phyloP scores from a whole-genome alignment of 768 basidiomycete genomes.

The Podaxis sp. region DNA sequence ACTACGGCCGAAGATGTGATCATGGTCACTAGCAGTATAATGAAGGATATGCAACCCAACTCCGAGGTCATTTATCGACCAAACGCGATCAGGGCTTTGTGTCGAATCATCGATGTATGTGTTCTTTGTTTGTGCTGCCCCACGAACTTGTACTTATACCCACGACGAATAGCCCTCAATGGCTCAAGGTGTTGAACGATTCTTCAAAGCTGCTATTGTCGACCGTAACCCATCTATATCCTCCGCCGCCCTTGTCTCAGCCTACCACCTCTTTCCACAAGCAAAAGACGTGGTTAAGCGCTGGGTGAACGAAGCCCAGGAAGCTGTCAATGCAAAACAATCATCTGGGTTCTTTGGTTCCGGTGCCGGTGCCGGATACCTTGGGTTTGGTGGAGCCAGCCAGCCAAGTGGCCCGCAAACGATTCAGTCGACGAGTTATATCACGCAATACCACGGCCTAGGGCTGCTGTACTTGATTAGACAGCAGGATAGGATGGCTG shows the following conservation, averaged over 20 bases:
- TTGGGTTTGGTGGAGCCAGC: constrained; percentile 63
- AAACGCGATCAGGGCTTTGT: constrained; percentile 94
- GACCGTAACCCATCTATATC: constrained; percentile 95
- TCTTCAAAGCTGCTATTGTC: constrained; percentile 99
- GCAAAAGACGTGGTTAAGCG: constrained; percentile 96
- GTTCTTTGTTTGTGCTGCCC: not conserved
- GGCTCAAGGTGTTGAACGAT: constrained; percentile 97
- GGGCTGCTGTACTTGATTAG: constrained; percentile 92
- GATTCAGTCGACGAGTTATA: constrained; percentile 83
- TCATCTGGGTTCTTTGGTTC: constrained; percentile 63
- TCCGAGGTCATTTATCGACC: constrained; percentile 98
- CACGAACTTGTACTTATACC: constrained; percentile 6
- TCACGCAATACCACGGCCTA: constrained; percentile 95
- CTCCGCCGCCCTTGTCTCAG: constrained; percentile 92
- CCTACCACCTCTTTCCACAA: constrained; percentile 92
- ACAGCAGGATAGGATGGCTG: constrained; percentile 97
- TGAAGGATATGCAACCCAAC: constrained; percentile 99
- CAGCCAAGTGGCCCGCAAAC: constrained; percentile 63
- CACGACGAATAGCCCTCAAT: constrained; percentile 73
- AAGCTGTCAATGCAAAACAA: constrained; percentile 89
- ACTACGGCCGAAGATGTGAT: constrained; percentile 97
- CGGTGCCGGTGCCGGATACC: constrained; percentile 52
- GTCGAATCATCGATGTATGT: constrained; percentile 95
- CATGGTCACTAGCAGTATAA: constrained; percentile 98
- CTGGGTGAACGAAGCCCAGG: constrained; percentile 99